phyloP scores from a whole-genome alignment of 345 rosid genomes.

The Eucalyptus globulus region DNA sequence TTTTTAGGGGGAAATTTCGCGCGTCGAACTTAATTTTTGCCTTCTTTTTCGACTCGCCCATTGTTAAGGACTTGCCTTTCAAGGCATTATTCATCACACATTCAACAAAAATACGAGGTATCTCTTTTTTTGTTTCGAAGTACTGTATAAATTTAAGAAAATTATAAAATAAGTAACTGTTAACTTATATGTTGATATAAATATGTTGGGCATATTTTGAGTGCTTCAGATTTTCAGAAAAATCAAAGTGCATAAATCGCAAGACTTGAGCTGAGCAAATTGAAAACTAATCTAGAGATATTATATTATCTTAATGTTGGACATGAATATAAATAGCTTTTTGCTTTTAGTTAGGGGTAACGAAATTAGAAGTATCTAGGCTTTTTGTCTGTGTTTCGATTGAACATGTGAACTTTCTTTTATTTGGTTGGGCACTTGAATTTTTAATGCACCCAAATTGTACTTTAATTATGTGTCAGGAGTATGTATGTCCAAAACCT shows the following conservation, averaged over 20 bases:
- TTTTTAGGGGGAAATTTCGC: not conserved
- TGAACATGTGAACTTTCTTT: not conserved
- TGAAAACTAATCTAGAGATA: not conserved
- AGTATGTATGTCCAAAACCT: too few species aligned
- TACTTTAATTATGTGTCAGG: rapidly evolving
- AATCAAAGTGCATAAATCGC: not conserved
- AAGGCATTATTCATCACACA: too few species aligned
- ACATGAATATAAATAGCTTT: not conserved
- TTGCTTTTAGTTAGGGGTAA: not conserved
- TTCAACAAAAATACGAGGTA: rapidly evolving
- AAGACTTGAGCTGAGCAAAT: not conserved
- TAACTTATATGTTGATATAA: not conserved
- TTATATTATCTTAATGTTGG: not conserved
- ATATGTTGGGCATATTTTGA: not conserved
- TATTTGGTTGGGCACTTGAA: rapidly evolving
- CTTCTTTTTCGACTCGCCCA: not conserved
- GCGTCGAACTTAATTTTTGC: not conserved
- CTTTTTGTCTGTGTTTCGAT: too few species aligned
- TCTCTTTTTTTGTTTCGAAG: rapidly evolving
- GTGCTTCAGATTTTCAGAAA: not conserved
- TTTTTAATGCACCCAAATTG: too few species aligned
- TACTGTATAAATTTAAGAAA: too few species aligned
- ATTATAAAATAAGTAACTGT: not conserved
- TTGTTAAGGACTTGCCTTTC: not conserved
- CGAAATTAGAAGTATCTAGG: not conserved